Conservation (phyloP, 176 grass and related monocot genomes). For the Hordeum vulgare region MorexV3_pseudomolecules_assembly NC_058522.1:462726489-462726988, state of each 20-base stretch:
- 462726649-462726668: too few species aligned
- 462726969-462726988: neutral
- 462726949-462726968: neutral
- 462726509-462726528: neutral
- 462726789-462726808: neutral
- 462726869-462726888: constrained; percentile 5
- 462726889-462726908: neutral
- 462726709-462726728: neutral
- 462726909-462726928: neutral
- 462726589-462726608: neutral
- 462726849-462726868: neutral
- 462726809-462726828: neutral
- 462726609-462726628: too few species aligned
- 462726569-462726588: neutral
- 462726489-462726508: too few species aligned
- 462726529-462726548: neutral
- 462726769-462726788: neutral
- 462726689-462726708: too few species aligned
- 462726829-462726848: neutral
- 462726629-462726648: too few species aligned
- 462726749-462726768: neutral
- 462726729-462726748: neutral
- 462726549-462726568: too few species aligned
- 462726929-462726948: neutral
- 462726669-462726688: too few species aligned